These are phyloP conservation scores for Arthrobotrys iridis DNA, from an alignment of 2,329 filamentous ascomycete genomes.

Conservation along the genomic window DNA sequence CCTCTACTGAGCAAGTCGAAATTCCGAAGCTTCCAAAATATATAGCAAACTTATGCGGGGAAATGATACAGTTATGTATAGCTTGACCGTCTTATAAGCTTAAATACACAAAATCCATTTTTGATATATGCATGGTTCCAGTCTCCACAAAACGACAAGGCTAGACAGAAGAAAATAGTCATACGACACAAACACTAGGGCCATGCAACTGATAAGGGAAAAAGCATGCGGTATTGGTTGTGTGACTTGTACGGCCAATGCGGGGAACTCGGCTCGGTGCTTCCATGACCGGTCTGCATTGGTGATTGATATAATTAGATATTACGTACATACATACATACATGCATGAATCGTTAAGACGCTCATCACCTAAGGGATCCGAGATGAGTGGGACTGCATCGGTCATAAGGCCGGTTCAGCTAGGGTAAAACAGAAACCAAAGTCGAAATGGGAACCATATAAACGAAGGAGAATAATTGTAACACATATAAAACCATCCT, in stretches of 20 bases:
- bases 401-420: not conserved
- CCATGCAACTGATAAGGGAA: slow-evolving; percentile 24
- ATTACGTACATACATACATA: slow-evolving; percentile 51
- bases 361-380: slow-evolving; percentile 16
- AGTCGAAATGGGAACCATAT: not conserved
- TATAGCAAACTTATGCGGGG: no score
- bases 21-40: no score
- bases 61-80: no score
- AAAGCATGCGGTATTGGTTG: slow-evolving; percentile 17
- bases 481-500: slow-evolving; percentile 26
- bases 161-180: not conserved
- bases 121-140: no score
- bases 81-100: no score
- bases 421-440: slow-evolving; percentile 1
- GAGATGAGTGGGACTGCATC: not conserved
- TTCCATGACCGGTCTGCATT: slow-evolving; percentile 35
- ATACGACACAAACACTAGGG: not conserved
- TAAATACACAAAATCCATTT: no score
- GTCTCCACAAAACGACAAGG: no score
- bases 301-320: slow-evolving; percentile 29
- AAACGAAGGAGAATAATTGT: not conserved
- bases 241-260: slow-evolving; percentile 16
- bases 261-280: slow-evolving; percentile 4
- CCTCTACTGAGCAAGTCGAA: no score
- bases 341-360: slow-evolving; percentile 27